Conservation (phyloP, 306 rosid genomes). For the Lagenaria siceraria region DNA sequence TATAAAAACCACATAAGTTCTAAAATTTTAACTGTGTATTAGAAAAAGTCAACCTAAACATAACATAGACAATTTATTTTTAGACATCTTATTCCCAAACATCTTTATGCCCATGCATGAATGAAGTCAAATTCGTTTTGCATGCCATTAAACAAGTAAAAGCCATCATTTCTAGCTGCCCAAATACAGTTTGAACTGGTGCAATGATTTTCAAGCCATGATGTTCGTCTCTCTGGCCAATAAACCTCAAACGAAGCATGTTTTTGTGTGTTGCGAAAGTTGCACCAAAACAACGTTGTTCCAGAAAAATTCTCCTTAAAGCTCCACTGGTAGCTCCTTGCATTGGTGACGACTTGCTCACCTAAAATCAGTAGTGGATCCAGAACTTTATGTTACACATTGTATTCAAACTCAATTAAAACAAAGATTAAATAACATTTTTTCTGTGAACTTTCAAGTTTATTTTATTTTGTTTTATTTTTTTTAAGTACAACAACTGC, state of each 20-base stretch:
- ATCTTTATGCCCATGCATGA: background rate
- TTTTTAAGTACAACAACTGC: no score
- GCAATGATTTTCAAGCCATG: background rate
- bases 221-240: background rate
- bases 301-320: background rate
- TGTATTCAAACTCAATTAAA: background rate
- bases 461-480: no score
- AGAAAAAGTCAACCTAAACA: no score
- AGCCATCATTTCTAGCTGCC: background rate
- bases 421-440: background rate
- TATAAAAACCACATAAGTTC: no score
- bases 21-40: no score
- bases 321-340: background rate
- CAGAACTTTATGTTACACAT: background rate
- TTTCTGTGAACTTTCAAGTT: no score
- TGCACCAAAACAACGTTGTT: background rate
- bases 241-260: background rate
- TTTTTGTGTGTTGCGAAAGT: background rate
- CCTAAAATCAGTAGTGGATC: background rate
- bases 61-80: no score
- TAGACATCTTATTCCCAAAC: no score
- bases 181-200: background rate
- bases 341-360: background rate
- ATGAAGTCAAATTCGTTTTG: background rate
- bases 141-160: background rate